A percentile compares a stretch with the other conserved stretches of the same genome.
Evolutionary conservation across 2,329 filamentous ascomycete species (phyloP).

Genomic region (Magnaporthales sp.): DNA sequence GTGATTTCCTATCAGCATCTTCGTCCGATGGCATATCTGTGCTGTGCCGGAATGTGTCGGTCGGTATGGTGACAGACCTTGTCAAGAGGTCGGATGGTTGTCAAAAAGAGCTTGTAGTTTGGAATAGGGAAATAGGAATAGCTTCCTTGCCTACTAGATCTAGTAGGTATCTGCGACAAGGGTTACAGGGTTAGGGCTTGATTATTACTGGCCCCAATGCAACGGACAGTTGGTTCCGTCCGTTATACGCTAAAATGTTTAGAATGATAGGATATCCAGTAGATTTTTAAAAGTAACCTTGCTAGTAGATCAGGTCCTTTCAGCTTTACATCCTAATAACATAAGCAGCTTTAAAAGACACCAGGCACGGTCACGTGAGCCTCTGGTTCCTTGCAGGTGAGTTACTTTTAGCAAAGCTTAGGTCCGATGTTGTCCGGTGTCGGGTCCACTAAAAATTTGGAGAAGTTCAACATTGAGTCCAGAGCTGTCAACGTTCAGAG

Average conservation of each 20-base stretch:
- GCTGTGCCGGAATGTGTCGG: not conserved
- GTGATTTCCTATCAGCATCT: not conserved
- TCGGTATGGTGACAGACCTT: not conserved
- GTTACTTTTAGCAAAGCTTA: not conserved
- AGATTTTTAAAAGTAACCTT: not conserved
- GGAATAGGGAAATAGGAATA: not conserved
- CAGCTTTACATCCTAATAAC: not conserved
- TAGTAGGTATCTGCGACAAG: not conserved
- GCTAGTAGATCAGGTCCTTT: not conserved
- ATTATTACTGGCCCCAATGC: not conserved
- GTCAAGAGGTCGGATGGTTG: not conserved
- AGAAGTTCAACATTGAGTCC: slow-evolving; percentile 2
- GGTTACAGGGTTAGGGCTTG: not conserved
- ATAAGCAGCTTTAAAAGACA: not conserved
- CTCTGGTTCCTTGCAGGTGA: not conserved
- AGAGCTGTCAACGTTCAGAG: slow-evolving; percentile 1
- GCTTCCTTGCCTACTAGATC: no score
- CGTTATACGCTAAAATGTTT: not conserved
- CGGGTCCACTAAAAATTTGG: slow-evolving; percentile 5
- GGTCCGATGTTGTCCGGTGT: not conserved
- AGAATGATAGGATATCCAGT: not conserved
- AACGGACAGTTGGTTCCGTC: not conserved
- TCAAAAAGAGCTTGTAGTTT: not conserved
- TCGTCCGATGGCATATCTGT: not conserved
- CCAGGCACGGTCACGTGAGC: not conserved